A percentile compares a stretch with the other conserved stretches of the same genome.
These are phyloP conservation scores for Hansenula anomala DNA, from an alignment of 1,139 yeast species.

Conservation along the genomic window DNA sequence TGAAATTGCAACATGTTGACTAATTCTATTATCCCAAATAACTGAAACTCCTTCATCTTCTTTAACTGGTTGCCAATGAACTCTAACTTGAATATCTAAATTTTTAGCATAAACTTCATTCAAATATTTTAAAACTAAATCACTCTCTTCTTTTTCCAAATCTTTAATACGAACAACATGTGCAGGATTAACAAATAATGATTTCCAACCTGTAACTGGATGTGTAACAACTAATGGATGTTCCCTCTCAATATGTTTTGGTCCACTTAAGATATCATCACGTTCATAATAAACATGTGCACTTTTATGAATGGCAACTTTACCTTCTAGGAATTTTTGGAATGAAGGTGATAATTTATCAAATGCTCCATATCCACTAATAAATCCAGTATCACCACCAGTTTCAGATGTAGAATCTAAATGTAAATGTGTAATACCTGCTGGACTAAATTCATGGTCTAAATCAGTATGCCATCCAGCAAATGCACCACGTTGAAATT, in stretches of 20 bases:
- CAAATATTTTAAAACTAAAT: background rate
- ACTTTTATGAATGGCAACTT: constrained; percentile 30
- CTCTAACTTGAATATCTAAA: constrained; percentile 2
- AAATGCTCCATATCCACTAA: constrained; percentile 39
- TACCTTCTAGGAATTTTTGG: constrained; percentile 34
- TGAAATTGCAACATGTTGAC: constrained; percentile 9
- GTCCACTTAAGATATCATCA: constrained; percentile 26
- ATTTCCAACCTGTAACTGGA: constrained; percentile 46
- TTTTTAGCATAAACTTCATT: background rate
- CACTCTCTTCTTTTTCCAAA: constrained; percentile 1
- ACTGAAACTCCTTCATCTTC: constrained; percentile 9
- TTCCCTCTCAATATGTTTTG: constrained; percentile 29
- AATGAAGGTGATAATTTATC: constrained; percentile 39
- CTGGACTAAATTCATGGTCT: constrained; percentile 34
- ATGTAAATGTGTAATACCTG: constrained; percentile 34
- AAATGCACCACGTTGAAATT: constrained; percentile 5
- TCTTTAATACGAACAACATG: constrained; percentile 25
- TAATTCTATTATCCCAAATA: constrained; percentile 13
- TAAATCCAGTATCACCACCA: constrained; percentile 44
- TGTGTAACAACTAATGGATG: constrained; percentile 43
- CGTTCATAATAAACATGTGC: constrained; percentile 29
- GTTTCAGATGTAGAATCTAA: constrained; percentile 34
- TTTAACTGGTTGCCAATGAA: constrained; percentile 1
- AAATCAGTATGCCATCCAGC: constrained; percentile 41
- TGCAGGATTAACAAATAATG: constrained; percentile 34